Evolutionary conservation across 139 green algal species (phyloP), one percentile per base, ranked within the genome.

Genomic region (Marvania coccoides): DNA sequence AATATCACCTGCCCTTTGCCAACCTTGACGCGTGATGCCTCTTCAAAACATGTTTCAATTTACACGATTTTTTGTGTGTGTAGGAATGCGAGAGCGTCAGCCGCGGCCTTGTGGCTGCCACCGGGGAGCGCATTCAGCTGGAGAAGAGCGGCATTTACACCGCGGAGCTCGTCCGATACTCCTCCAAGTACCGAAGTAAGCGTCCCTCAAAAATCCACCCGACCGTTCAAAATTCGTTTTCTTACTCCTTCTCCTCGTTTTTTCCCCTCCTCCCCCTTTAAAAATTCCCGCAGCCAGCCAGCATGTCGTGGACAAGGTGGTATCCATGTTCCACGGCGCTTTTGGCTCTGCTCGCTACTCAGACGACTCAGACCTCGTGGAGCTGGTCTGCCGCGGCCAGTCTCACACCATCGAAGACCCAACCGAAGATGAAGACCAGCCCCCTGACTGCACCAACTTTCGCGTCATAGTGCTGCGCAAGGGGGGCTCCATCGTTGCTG

Each of bases 311-410:
- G 69, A 78, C 3, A 60, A 57, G 30, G 81, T 66, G 0, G 61
- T 85, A 8, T 58, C 61, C 10, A 81, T 87, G 34, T 79, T 87
- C 53, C 58, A 69, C 2, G 65, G 45, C 47, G 71, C 65, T 12
- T 88, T 88, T 59, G 59, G 79, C 87, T 2, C 72, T 70, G 0
- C 54, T 87, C 1, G 56, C 82, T 9, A 85, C 87, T 82, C 68
- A 76, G 30, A 87, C 47, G 84, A 82, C 0, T 58, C 56, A n/a
- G 84, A 91, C 57, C 40, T 90, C 24, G 47, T 90, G 12, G 72
- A 85, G 45, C 83, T 91, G 79, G 73, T 87, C 7, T 90, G 82
- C 70, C 75, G 62, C n/a, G 58, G 45, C 1, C 19, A 28, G 10
- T 23, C 35, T 12, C 9, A 59, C 9, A 59, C 30, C 48, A 9